A percentile compares a stretch with the other conserved stretches of the same genome.
phyloP scores from a whole-genome alignment of 228 moss, liverwort and hornwort species.

The Sphagnum magellanicum region DNA sequence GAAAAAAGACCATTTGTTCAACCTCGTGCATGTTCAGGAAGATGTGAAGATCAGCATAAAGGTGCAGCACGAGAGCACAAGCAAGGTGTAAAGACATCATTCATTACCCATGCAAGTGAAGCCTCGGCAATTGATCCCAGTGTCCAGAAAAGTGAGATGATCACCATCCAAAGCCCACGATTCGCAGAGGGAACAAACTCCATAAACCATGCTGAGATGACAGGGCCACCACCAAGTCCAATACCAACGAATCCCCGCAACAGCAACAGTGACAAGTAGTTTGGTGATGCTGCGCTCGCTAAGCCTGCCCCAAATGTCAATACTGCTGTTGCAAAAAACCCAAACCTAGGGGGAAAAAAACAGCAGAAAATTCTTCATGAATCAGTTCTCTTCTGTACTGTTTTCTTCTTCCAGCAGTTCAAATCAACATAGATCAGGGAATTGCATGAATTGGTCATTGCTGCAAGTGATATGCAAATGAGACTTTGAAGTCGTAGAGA shows the following conservation, averaged over 20 bases:
- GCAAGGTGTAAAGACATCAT: too few species aligned
- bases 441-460: not conserved
- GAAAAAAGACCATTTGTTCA: not conserved
- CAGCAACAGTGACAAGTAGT: slow-evolving; percentile 51
- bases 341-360: slow-evolving; percentile 41
- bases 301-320: slow-evolving; percentile 75
- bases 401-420: not conserved
- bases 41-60: too few species aligned
- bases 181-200: slow-evolving; percentile 85
- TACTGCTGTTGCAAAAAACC: slow-evolving; percentile 84
- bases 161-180: slow-evolving; percentile 86
- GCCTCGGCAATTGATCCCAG: slow-evolving; percentile 80
- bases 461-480: too few species aligned
- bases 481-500: too few species aligned
- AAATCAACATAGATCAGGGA: not conserved
- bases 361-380: not conserved
- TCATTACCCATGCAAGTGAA: slow-evolving; percentile 59
- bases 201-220: slow-evolving; percentile 90
- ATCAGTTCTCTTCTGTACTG: not conserved
- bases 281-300: slow-evolving; percentile 56
- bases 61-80: too few species aligned
- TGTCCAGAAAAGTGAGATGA: slow-evolving; percentile 80
- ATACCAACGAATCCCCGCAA: slow-evolving; percentile 73
- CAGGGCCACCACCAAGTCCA: slow-evolving; percentile 91
- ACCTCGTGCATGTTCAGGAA: not conserved